Conservation (phyloP, 495 filamentous ascomycete species). For the Hamigera avellanea region DNA sequence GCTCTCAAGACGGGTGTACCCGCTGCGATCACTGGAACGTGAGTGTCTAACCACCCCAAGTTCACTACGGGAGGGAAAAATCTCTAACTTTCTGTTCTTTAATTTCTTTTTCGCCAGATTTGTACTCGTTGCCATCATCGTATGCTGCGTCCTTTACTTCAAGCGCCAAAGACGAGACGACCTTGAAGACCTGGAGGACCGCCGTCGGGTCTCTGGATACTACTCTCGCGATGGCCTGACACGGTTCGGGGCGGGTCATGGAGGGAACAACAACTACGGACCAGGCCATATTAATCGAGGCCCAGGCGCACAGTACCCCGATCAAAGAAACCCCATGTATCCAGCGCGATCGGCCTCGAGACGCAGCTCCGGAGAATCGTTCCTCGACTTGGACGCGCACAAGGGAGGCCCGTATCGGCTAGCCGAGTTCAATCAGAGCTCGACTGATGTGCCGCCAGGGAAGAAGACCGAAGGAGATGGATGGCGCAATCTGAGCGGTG, state of each 20-base stretch:
- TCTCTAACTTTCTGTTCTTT: too few relatives aligned
- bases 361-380: constrained; percentile 2
- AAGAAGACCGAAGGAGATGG: background rate
- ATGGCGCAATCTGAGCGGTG: background rate
- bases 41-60: background rate
- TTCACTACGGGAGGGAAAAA: background rate
- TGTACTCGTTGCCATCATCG: constrained; percentile 2
- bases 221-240: constrained; percentile 3
- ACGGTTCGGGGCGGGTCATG: constrained; percentile 4
- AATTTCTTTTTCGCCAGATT: constrained; percentile 2
- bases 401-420: constrained; percentile 4
- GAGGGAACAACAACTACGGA: background rate
- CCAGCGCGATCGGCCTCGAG: constrained; percentile 1
- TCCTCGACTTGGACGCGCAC: constrained; percentile 3
- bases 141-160: constrained; percentile 3
- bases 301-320: background rate
- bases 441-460: background rate
- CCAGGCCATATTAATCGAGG: background rate
- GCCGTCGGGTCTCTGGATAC: constrained; percentile 1
- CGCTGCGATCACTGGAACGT: constrained; percentile 3
- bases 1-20: constrained; percentile 3
- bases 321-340: background rate
- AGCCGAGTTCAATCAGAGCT: background rate
- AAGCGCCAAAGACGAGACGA: constrained; percentile 4
- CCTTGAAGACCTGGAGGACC: constrained; percentile 6